Conservation (phyloP, 2,329 filamentous ascomycete genomes). For the Calonectria montana region DNA sequence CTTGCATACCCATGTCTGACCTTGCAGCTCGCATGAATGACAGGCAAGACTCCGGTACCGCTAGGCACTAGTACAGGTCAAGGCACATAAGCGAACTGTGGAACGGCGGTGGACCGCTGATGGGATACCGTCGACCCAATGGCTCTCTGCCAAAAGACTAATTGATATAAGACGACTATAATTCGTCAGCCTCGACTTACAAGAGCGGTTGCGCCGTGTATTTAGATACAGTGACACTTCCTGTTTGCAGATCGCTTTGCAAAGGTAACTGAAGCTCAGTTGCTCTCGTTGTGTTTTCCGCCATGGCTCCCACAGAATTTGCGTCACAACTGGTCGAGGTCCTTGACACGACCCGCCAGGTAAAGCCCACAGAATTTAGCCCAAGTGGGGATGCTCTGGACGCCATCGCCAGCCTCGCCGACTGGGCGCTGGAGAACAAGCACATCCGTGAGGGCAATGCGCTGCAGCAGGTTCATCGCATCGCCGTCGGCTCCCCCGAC, state of each 20-base stretch:
- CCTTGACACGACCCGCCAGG: slow-evolving; percentile 1
- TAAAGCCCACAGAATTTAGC: background rate
- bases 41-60: background rate
- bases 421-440: slow-evolving; percentile 4
- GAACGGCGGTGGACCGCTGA: background rate
- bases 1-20: slow-evolving; percentile 9
- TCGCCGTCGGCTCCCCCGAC: background rate
- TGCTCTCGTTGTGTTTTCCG: background rate
- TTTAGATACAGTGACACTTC: slow-evolving; percentile 1
- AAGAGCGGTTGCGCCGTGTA: background rate
- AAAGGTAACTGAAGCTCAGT: background rate
- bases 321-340: background rate
- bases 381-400: background rate
- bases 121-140: background rate
- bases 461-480: slow-evolving; percentile 6
- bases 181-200: slow-evolving; percentile 9
- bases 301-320: background rate
- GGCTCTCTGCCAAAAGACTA: slow-evolving; percentile 1
- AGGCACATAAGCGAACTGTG: slow-evolving; percentile 6
- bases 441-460: slow-evolving; percentile 8
- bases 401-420: background rate
- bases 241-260: background rate
- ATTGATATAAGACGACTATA: slow-evolving; percentile 9
- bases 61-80: background rate
- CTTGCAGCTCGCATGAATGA: background rate